Evolutionary conservation across 371 early-diverging fungal species (phyloP).

Genomic region (Mucor lusitanicus): DNA sequence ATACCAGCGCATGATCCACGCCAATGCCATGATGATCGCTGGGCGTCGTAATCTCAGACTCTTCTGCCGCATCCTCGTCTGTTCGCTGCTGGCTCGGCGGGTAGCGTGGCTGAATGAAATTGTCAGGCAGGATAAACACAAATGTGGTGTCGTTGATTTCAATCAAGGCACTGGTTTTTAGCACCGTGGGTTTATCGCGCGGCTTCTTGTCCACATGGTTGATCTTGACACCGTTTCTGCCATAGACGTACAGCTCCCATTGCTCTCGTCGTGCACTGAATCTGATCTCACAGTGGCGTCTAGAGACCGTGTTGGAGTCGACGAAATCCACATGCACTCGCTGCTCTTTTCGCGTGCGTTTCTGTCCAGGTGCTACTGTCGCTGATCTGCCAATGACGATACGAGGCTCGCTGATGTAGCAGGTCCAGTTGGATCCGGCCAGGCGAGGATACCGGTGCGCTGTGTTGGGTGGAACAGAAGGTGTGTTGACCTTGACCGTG

Average conservation of each 20-base stretch:
- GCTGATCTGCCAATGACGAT: slow-evolving; percentile 39
- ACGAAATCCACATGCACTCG: slow-evolving; percentile 42
- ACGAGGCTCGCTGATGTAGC: slow-evolving; percentile 36
- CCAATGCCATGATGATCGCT: not conserved
- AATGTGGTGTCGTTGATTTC: slow-evolving; percentile 38
- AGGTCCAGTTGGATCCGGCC: slow-evolving; percentile 44
- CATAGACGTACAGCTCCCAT: slow-evolving; percentile 44
- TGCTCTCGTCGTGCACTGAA: slow-evolving; percentile 24
- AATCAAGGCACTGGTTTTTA: slow-evolving; percentile 36
- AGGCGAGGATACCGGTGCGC: slow-evolving; percentile 44
- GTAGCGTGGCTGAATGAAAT: slow-evolving; percentile 1
- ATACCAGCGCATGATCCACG: slow-evolving; percentile 13
- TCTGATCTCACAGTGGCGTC: slow-evolving; percentile 45
- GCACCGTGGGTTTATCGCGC: slow-evolving; percentile 18
- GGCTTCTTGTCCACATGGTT: slow-evolving; percentile 31
- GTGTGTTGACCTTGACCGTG: slow-evolving; percentile 31
- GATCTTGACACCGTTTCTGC: slow-evolving; percentile 46
- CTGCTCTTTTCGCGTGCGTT: not conserved
- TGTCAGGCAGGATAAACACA: slow-evolving; percentile 40
- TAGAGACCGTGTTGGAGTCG: slow-evolving; percentile 35
- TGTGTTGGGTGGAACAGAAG: slow-evolving; percentile 21
- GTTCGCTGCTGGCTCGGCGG: not conserved
- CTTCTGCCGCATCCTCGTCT: not conserved
- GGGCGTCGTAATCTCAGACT: not conserved
- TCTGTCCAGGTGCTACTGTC: not conserved